Conservation (phyloP, 306 rosid species). For the Glycine soja region DNA sequence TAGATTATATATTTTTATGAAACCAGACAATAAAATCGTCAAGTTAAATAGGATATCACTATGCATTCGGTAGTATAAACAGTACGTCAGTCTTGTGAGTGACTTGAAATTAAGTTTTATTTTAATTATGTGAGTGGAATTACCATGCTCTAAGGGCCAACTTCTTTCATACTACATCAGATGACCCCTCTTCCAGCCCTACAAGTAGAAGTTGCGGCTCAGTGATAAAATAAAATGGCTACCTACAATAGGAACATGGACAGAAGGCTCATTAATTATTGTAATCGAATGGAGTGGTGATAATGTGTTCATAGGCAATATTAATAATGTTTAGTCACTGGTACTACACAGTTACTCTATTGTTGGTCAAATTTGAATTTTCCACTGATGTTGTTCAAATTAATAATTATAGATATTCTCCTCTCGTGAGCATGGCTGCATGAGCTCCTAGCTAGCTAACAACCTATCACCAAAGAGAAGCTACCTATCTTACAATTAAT, state of each 20-base stretch:
- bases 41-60: too few species aligned
- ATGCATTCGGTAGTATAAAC: too few species aligned
- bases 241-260: conserved; percentile 20
- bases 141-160: background rate
- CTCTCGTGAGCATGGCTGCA: background rate
- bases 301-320: background rate
- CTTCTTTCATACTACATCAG: background rate
- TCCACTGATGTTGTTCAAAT: conserved; percentile 24
- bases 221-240: background rate
- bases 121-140: background rate
- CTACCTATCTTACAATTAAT: background rate
- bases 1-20: too few species aligned
- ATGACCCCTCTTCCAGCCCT: background rate
- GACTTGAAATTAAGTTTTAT: background rate
- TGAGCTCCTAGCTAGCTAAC: background rate
- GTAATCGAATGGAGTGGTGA: background rate
- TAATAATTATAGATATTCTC: background rate
- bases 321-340: background rate
- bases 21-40: too few species aligned
- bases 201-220: too few species aligned
- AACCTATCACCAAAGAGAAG: background rate
- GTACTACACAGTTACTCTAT: background rate
- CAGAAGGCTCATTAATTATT: background rate
- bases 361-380: conserved; percentile 36
- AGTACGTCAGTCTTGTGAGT: too few species aligned